Evolutionary conservation across 345 rosid genomes (phyloP), one percentile per base, ranked within the genome.

Genomic region (Corchorus olitorius): DNA sequence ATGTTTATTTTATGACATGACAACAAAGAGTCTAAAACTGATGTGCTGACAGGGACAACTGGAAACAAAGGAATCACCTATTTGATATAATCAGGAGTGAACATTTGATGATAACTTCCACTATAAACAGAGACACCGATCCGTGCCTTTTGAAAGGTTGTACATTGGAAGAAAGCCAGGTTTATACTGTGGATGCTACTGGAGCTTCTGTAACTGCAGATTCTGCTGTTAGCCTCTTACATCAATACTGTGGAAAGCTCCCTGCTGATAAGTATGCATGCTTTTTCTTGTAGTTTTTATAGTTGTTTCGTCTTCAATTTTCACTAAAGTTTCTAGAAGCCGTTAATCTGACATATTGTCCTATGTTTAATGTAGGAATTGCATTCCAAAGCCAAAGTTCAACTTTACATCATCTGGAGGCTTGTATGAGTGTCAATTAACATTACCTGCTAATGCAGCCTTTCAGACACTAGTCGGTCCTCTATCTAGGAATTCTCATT

Each of bases 81-180:
- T 89, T 82, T 79, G 87, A 89, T 69, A 80, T 94, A 67, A 91
- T 93, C 82, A 86, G 84, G 81, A 89, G 89, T 66, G 97, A 88
- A 76, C 33, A 75, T 75, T 81, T 91, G 46, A 76, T 92, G 87
- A 83, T 70, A 20, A 82, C 88, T 77, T 83, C 89, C 39, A 81
- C 90, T 77, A 60, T 83, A 58, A 79, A 83, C 48, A 89, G 89
- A 81, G 88, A 87, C 77, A 87, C 89, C 13, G 83, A 83, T 62
- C 46, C 73, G 37, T 78, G 78, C 80, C 75, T 34, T 72, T 72
- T 75, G 22, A 87, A 88, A 78, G 65, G 74, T 15, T 76, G 78
- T 77, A 70, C 69, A 58, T 27, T 73, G 37, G 83, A 73, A 55
- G 87, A 85, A 77, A 80, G 75, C 62, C 66, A 73, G 60, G 52